Base-by-base conservation (phyloP, 2,329 filamentous ascomycete genomes). In the Ceratocystis ficicola region DNA sequence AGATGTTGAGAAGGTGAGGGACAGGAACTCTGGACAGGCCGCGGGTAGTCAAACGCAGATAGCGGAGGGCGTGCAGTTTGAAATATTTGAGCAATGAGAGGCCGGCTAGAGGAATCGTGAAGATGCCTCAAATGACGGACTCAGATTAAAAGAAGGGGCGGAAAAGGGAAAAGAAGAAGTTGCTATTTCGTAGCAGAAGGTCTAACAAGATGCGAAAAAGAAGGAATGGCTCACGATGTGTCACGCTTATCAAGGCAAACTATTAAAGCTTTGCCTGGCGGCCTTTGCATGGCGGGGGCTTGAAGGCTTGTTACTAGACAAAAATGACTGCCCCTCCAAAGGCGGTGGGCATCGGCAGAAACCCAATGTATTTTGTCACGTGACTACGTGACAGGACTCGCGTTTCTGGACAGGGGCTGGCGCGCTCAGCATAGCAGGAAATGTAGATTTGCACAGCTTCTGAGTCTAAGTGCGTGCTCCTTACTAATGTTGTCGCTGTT, bases 31-130 rank as follows among this genome's bases (percentile, higher is more conserved):
- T 74, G 70, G 74, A 74, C 60, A 76, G 70, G 69, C 72, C 73
- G 71, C 73, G 72, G 32, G 64, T 73, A 72, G 66, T 75, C 69
- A 62, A 73, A 64, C 59, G 74, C 70, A 68, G 72, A 76, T 66
- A 82, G 76, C 72, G 76, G 74, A 70, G 79, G 66, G 62, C 57
- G 50, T 65, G 78, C 78, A 81, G 76, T 69, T 77, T 80, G 74
- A 69, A 65, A 66, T 63, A 44, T 50, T 41, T 50, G 15, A 22
- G 52, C 73, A 65, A 55, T 73, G 71, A 68, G 73, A 76, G 66
- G 81, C 76, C 72, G 75, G 74, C 69, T 78, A 22, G 55, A 65
- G 78, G 77, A 81, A 76, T 69, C 76, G 25, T 12, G 41, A 48
- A 78, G 74, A 69, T 64, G 68, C 67, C 57, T 65, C 64, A 44